phyloP scores from a whole-genome alignment of 179 eudicot species.

The Beta lomatogona region DNA sequence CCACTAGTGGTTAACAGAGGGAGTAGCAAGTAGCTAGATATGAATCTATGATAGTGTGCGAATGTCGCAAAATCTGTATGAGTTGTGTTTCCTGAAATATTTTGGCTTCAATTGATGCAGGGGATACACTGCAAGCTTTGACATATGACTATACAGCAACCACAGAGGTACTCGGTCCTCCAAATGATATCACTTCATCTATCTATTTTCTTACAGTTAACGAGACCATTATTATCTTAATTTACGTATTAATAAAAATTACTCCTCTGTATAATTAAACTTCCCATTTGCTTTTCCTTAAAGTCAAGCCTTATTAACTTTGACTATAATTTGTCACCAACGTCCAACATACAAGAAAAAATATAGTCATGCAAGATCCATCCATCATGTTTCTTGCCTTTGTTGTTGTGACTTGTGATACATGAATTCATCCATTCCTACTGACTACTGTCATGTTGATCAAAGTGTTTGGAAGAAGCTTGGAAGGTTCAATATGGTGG shows the following conservation, averaged over 20 bases:
- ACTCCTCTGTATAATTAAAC: too few relatives aligned
- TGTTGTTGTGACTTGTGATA: neutral
- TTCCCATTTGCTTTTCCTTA: too few relatives aligned
- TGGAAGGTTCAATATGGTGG: slow-evolving; percentile 52
- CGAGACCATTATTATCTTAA: too few relatives aligned
- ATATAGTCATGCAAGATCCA: too few relatives aligned
- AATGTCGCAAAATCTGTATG: neutral
- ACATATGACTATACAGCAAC: slow-evolving; percentile 53
- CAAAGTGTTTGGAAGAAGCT: slow-evolving; percentile 51
- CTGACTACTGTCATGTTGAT: slow-evolving; percentile 14
- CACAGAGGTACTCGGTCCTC: slow-evolving; percentile 35
- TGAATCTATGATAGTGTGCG: neutral
- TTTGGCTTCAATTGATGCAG: slow-evolving; percentile 30
- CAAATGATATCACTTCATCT: too few relatives aligned
- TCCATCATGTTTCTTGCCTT: neutral
- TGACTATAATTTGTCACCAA: neutral
- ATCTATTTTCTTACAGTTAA: too few relatives aligned
- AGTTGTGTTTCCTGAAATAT: neutral
- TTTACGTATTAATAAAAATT: too few relatives aligned
- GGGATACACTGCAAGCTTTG: slow-evolving; percentile 28
- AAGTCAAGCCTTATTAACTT: too few relatives aligned
- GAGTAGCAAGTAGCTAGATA: neutral
- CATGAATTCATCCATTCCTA: neutral
- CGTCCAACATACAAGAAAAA: too few relatives aligned
- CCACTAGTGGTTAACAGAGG: too few relatives aligned